Percentiles rank a stretch among this genome's conserved stretches.
Conservation (phyloP, 331 rosid species). For the Acacia concinna region DNA sequence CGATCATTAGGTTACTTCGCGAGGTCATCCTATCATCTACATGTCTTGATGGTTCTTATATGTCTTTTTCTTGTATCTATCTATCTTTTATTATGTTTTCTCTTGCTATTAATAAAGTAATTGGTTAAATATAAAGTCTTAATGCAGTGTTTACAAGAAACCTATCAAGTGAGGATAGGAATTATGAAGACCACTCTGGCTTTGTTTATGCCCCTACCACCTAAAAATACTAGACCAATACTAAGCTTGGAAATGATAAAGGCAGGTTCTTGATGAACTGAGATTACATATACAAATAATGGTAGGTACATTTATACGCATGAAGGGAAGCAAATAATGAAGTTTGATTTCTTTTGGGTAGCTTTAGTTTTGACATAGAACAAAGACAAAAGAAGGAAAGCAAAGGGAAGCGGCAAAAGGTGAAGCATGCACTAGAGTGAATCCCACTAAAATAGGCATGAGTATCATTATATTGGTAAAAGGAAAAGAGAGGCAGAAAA, state of each 20-base stretch:
- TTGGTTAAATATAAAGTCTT: slow-evolving; percentile 10
- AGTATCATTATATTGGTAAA: slow-evolving; percentile 37
- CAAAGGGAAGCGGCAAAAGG: slow-evolving; percentile 51
- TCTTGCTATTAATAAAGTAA: background rate
- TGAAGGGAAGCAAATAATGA: slow-evolving; percentile 19
- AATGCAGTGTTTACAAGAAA: slow-evolving; percentile 6
- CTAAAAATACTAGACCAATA: background rate
- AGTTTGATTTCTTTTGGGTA: slow-evolving; percentile 27
- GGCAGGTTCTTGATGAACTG: background rate
- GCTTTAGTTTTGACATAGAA: slow-evolving; percentile 26
- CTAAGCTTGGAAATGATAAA: background rate
- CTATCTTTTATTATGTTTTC: background rate
- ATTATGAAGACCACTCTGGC: slow-evolving; percentile 5
- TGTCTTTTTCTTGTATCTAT: background rate
- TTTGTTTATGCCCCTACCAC: background rate
- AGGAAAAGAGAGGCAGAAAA: slow-evolving; percentile 36
- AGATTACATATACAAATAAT: background rate
- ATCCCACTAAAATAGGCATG: slow-evolving; percentile 72
- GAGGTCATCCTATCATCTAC: too few species aligned
- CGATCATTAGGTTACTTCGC: too few species aligned
- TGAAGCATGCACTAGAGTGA: slow-evolving; percentile 68
- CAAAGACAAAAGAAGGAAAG: slow-evolving; percentile 27
- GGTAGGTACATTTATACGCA: slow-evolving; percentile 41
- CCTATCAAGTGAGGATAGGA: background rate
- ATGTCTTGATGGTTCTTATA: background rate